These are phyloP conservation scores for Grosmannia penicillata DNA, from an alignment of 2,329 filamentous ascomycete genomes.

Conservation along the genomic window DNA sequence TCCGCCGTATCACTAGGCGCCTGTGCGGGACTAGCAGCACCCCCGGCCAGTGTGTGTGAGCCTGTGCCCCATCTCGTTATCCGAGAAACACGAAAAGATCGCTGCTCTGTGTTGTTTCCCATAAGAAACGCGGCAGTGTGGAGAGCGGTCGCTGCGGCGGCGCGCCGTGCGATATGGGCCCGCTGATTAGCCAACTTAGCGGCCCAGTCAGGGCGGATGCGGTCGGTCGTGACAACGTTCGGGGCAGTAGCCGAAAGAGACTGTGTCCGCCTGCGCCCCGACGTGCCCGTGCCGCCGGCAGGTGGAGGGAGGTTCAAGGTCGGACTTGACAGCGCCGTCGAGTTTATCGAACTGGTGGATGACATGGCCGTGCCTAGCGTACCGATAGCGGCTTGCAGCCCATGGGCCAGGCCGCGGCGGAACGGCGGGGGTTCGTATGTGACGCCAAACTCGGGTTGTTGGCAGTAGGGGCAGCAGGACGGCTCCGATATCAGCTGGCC, in stretches of 20 bases:
- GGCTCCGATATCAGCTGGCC: conserved; percentile 77
- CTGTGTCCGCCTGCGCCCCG: conserved; percentile 30
- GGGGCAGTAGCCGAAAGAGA: conserved; percentile 69
- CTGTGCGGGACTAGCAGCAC: conserved; percentile 13
- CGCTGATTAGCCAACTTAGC: conserved; percentile 76
- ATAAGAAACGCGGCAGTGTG: conserved; percentile 93
- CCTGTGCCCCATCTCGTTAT: conserved; percentile 40
- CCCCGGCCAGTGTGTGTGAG: conserved; percentile 16
- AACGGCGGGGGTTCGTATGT: conserved; percentile 86
- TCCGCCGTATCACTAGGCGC: conserved; percentile 14
- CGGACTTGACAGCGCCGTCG: conserved; percentile 27
- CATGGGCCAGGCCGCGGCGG: conserved; percentile 54
- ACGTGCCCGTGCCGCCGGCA: conserved; percentile 6
- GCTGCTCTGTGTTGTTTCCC: conserved; percentile 40
- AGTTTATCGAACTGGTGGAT: conserved; percentile 66
- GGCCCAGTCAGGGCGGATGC: conserved; percentile 85
- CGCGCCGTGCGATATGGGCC: conserved; percentile 69
- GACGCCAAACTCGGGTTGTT: conserved; percentile 90
- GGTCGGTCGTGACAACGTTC: conserved; percentile 82
- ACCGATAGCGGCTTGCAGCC: conserved; percentile 20
- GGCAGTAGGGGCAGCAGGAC: conserved; percentile 86
- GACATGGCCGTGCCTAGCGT: conserved; percentile 62
- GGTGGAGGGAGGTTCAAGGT: conserved; percentile 19
- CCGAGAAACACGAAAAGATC: conserved; percentile 37
- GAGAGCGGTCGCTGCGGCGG: conserved; percentile 83